phyloP scores from a whole-genome alignment of 768 basidiomycete genomes.

The Mycena maculata region DNA sequence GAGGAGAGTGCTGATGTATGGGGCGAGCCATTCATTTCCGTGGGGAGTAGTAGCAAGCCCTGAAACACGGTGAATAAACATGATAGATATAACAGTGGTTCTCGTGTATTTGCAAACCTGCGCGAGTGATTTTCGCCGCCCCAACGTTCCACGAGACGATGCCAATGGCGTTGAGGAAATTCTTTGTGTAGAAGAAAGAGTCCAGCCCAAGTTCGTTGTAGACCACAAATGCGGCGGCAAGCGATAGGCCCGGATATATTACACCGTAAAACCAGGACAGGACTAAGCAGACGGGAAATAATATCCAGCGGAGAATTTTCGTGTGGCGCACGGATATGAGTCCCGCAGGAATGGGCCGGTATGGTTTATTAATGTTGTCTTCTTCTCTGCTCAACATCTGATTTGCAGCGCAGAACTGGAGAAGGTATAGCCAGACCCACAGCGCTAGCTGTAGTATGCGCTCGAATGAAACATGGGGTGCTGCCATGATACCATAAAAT shows the following conservation, averaged over 20 bases:
- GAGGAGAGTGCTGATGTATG: conserved; percentile 29
- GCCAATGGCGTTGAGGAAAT: conserved; percentile 28
- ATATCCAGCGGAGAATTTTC: conserved; percentile 41
- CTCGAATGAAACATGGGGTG: too few relatives aligned
- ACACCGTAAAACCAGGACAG: conserved; percentile 37
- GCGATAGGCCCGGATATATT: conserved; percentile 27
- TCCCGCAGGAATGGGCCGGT: conserved; percentile 46
- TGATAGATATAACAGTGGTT: conserved; percentile 1
- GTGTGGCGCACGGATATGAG: conserved; percentile 39
- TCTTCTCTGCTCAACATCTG: conserved; percentile 42
- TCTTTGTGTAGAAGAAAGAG: conserved; percentile 22
- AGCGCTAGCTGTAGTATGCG: not conserved
- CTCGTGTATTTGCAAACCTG: not conserved
- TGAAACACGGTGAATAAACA: conserved; percentile 10
- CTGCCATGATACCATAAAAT: not conserved
- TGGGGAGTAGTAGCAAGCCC: conserved; percentile 16
- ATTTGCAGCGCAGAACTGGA: conserved; percentile 46
- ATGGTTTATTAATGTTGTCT: conserved; percentile 45
- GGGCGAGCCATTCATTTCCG: conserved; percentile 13
- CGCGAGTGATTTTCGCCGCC: conserved; percentile 18
- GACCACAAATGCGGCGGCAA: conserved; percentile 32
- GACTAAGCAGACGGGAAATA: conserved; percentile 38
- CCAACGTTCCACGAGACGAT: conserved; percentile 28
- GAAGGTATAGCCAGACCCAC: conserved; percentile 48
- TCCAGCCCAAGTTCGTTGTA: conserved; percentile 42